Evolutionary conservation across 495 filamentous ascomycete genomes (phyloP).

Genomic region (Letharia lupina): DNA sequence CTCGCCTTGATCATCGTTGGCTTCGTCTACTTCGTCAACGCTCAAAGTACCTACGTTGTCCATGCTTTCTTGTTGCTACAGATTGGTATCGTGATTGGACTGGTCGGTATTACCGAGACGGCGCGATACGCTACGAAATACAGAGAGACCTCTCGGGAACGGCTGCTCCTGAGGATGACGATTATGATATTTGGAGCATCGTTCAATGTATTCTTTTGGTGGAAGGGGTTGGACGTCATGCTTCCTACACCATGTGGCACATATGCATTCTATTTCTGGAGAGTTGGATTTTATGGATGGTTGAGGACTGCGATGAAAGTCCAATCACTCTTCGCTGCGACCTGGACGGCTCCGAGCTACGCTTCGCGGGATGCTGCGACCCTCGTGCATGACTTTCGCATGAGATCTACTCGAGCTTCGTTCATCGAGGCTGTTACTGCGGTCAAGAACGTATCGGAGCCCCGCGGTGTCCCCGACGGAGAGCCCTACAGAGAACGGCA

Average conservation of each 20-base stretch:
- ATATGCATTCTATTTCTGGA: conserved; percentile 15
- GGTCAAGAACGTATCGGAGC: background rate
- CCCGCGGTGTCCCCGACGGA: no score
- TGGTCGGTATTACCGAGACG: conserved; percentile 16
- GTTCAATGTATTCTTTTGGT: conserved; percentile 26
- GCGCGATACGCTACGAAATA: conserved; percentile 17
- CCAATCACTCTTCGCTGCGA: background rate
- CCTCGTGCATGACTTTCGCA: background rate
- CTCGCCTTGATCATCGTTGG: conserved; percentile 14
- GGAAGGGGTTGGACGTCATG: conserved; percentile 22
- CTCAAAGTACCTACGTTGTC: background rate
- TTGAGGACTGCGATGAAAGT: conserved; percentile 18
- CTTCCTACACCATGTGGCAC: conserved; percentile 22
- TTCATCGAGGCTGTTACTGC: conserved; percentile 7
- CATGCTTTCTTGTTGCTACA: conserved; percentile 25
- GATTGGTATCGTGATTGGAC: conserved; percentile 18
- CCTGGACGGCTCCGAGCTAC: conserved; percentile 4
- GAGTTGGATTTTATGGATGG: conserved; percentile 20
- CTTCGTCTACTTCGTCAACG: conserved; percentile 16
- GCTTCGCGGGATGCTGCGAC: background rate
- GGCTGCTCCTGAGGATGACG: conserved; percentile 11
- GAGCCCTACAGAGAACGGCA: background rate
- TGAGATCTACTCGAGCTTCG: background rate
- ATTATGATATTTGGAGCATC: conserved; percentile 11
- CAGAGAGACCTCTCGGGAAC: conserved; percentile 6